Conservation (phyloP, 495 filamentous ascomycete genomes). For the Bacidia gigantensis region DNA sequence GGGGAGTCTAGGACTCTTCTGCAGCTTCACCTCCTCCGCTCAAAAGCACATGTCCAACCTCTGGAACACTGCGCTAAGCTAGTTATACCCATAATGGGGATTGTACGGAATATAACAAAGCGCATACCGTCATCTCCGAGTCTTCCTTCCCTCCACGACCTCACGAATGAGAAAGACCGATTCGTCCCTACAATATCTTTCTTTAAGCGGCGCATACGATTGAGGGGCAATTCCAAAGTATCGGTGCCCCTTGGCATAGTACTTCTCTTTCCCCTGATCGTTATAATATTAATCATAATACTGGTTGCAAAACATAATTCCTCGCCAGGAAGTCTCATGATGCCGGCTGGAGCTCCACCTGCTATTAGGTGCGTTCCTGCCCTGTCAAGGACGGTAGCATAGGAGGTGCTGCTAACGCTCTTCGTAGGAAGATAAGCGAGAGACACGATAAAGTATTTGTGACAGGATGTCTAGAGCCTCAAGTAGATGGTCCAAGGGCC, state of each 20-base stretch:
- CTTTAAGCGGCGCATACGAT: slow-evolving; percentile 73
- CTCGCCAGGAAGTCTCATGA: slow-evolving; percentile 66
- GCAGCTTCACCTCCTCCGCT: neutral
- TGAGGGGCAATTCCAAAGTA: slow-evolving; percentile 88
- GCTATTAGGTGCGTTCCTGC: too few relatives aligned
- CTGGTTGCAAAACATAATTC: slow-evolving; percentile 84
- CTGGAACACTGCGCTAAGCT: neutral
- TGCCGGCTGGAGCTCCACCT: slow-evolving; percentile 82
- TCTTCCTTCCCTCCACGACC: slow-evolving; percentile 46
- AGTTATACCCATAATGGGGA: slow-evolving; percentile 34
- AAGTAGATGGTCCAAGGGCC: slow-evolving; percentile 57
- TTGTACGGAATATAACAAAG: slow-evolving; percentile 49
- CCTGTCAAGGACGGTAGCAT: too few relatives aligned
- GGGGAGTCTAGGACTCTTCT: neutral
- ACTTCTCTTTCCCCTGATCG: slow-evolving; percentile 81
- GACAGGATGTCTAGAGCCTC: slow-evolving; percentile 64
- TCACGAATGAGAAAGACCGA: slow-evolving; percentile 39
- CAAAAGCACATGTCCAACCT: neutral
- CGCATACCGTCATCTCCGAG: slow-evolving; percentile 47
- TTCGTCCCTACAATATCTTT: slow-evolving; percentile 57
- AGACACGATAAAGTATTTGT: slow-evolving; percentile 94
- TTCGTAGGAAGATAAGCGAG: slow-evolving; percentile 96
- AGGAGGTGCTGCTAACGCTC: too few relatives aligned
- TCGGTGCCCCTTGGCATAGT: slow-evolving; percentile 90
- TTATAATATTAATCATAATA: slow-evolving; percentile 79